These are phyloP conservation scores for Reutealis trisperma DNA, from an alignment of 345 rosid species.

Conservation along the genomic window DNA sequence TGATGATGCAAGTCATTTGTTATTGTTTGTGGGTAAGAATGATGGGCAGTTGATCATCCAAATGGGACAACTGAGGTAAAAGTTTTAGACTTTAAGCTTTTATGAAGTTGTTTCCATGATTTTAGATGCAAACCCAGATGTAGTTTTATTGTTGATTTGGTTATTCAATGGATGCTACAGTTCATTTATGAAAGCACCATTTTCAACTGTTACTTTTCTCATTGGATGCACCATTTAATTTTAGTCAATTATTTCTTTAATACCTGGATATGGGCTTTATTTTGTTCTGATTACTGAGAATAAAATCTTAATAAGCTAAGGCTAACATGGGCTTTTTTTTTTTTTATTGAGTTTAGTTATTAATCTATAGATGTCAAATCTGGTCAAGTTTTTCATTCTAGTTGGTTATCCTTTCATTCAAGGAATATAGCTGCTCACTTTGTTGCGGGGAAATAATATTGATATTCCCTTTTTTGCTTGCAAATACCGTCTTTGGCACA, in stretches of 20 bases:
- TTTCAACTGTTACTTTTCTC: neutral
- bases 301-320: neutral
- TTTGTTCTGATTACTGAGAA: neutral
- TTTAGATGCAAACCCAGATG: neutral
- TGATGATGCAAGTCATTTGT: too few species aligned
- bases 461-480: conserved; percentile 43
- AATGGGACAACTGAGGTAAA: conserved; percentile 74
- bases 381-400: neutral
- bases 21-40: conserved; percentile 40
- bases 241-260: neutral
- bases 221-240: neutral
- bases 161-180: neutral
- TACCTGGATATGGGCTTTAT: neutral
- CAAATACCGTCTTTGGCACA: conserved; percentile 84
- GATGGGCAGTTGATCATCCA: conserved; percentile 52
- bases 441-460: conserved; percentile 1
- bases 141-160: neutral
- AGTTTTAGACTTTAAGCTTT: neutral
- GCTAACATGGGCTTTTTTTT: neutral
- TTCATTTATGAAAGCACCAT: neutral
- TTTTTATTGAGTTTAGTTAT: neutral
- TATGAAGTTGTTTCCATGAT: neutral
- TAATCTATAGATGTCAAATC: neutral
- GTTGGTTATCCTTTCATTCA: neutral
- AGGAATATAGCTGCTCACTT: neutral